Base-by-base conservation (phyloP, 768 basidiomycete species). In the Podaxis pistillaris region DNA sequence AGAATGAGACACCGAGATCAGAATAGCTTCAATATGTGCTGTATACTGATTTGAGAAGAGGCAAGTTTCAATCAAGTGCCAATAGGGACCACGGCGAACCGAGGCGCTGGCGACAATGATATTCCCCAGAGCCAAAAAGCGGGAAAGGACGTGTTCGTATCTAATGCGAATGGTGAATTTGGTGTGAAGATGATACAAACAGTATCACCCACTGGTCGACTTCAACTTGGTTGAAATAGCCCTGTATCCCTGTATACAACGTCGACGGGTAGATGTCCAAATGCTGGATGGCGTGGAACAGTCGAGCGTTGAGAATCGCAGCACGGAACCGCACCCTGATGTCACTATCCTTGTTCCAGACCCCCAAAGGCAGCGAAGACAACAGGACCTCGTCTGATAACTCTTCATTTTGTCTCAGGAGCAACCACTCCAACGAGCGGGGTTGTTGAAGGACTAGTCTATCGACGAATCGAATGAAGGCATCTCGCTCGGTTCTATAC, bases 261-360 rank as follows among this genome's bases (percentile, higher is more conserved):
- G n/a, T 17, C 11, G 53, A 62, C 2, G 54, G 61, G 19, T 56
- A 62, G 36, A 62, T 51, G 8, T 73, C 61, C n/a, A 68, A 67
- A 51, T 78, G 76, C 17, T 85, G 77, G 1, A 83, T 71, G 2
- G 81, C 76, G 37, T 62, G 53, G 67, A 92, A 87, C 26, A 91
- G 70, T 7, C 78, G 78, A 33, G 87, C 82, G 57, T 79, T 86
- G n/a, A 83, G 73, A 13, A 80, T 75, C 0, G 89, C 89, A 1
- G 83, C 83, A 33, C 91, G 87, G 70, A 94, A 90, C 15, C 96
- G 86, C 51, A 97, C 90, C 36, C 94, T 85, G 19, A 91, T 86
- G 70, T 98, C 96, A 44, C 78, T 73, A 72, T 98, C 91, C n/a
- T 74, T 69, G 22, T 80, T 81, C 67, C 92, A 53, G 13, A 52